A percentile compares a stretch with the other conserved stretches of the same genome.
phyloP scores from a whole-genome alignment of 345 rosid genomes.

The Dipteronia sinensis region DNA sequence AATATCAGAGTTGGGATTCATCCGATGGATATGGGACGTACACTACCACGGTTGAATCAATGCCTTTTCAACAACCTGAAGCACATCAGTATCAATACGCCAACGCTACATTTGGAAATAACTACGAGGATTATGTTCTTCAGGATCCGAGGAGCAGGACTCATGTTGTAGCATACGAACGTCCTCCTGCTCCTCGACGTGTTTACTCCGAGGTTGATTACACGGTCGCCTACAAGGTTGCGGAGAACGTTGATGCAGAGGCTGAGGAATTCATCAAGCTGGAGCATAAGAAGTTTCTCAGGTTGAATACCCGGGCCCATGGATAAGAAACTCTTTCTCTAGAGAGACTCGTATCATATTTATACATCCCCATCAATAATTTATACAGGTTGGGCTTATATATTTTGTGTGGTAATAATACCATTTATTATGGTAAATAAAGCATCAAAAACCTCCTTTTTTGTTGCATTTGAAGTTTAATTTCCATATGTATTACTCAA shows the following conservation, averaged over 20 bases:
- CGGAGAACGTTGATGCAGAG: slow-evolving; percentile 49
- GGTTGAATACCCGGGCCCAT: too few relatives aligned
- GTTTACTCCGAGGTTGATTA: background rate
- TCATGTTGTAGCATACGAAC: slow-evolving; percentile 15
- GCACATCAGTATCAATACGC: background rate
- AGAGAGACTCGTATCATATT: too few relatives aligned
- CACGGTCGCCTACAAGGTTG: background rate
- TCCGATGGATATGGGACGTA: slow-evolving; percentile 8
- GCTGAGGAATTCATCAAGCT: slow-evolving; percentile 66
- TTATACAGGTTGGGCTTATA: background rate
- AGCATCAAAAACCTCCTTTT: background rate
- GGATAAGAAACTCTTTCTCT: too few relatives aligned
- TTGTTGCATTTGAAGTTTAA: background rate
- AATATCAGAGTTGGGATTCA: slow-evolving; percentile 8
- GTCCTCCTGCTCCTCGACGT: background rate
- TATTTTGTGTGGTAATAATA: background rate
- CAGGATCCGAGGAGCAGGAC: slow-evolving; percentile 4
- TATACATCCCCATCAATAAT: background rate
- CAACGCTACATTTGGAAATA: background rate
- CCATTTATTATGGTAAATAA: background rate
- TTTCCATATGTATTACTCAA: background rate
- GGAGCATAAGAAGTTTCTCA: slow-evolving; percentile 37
- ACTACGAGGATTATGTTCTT: background rate
- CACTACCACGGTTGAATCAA: background rate
- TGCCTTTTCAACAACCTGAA: background rate